phyloP scores from a whole-genome alignment of 2,329 filamentous ascomycete species.

The Fusarium virguliforme region DNA sequence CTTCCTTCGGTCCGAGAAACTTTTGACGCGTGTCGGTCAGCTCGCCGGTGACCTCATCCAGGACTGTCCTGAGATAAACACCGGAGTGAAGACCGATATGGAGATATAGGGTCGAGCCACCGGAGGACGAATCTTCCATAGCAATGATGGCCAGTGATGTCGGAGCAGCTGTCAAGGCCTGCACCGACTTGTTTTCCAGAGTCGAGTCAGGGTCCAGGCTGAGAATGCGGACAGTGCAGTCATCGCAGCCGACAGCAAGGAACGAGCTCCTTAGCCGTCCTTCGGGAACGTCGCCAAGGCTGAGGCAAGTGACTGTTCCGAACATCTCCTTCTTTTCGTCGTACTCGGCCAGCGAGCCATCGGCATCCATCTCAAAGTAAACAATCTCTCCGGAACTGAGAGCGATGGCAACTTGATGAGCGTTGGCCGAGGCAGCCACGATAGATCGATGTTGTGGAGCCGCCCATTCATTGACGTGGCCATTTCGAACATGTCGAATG shows the following conservation, averaged over 20 bases:
- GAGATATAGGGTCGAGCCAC: conserved; percentile 90
- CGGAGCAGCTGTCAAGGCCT: conserved; percentile 91
- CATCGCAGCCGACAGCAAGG: conserved; percentile 95
- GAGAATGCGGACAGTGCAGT: conserved; percentile 93
- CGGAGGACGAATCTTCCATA: conserved; percentile 94
- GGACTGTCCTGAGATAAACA: conserved; percentile 93
- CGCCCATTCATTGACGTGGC: conserved; percentile 91
- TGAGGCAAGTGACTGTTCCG: conserved; percentile 95
- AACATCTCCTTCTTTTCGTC: conserved; percentile 96
- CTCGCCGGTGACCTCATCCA: conserved; percentile 96
- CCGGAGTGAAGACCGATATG: conserved; percentile 97
- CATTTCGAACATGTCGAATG: conserved; percentile 87
- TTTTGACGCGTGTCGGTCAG: conserved; percentile 94
- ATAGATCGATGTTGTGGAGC: conserved; percentile 95
- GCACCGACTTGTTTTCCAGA: conserved; percentile 93
- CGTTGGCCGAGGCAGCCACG: conserved; percentile 93
- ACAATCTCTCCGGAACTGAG: conserved; percentile 97
- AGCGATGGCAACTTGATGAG: conserved; percentile 92
- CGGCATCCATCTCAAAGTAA: conserved; percentile 97
- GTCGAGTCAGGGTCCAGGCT: conserved; percentile 92
- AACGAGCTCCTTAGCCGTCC: conserved; percentile 92
- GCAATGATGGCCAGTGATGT: conserved; percentile 92
- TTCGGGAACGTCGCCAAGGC: conserved; percentile 91
- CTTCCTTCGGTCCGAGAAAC: conserved; percentile 91
- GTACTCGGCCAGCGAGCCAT: conserved; percentile 92